phyloP scores from a whole-genome alignment of 2,329 filamentous ascomycete genomes.

The Neonectria coccinea region DNA sequence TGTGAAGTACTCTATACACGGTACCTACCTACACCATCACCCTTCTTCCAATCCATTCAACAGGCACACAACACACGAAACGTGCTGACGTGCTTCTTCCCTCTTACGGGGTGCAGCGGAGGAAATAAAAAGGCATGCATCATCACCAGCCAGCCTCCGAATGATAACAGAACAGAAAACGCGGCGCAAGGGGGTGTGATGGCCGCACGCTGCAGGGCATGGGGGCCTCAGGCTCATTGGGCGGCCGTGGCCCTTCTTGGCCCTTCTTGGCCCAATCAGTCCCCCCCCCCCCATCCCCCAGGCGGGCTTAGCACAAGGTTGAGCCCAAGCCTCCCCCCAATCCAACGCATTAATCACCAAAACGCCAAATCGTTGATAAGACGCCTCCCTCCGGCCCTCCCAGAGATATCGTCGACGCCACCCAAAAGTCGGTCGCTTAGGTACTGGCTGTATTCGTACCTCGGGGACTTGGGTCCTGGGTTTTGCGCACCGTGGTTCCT shows the following conservation, averaged over 20 bases:
- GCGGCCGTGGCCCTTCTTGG: not conserved
- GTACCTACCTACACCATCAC: not conserved
- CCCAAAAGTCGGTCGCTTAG: slow-evolving; percentile 3
- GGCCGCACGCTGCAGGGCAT: slow-evolving; percentile 2
- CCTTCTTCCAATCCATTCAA: not conserved
- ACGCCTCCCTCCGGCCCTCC: slow-evolving; percentile 22
- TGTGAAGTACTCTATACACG: not conserved
- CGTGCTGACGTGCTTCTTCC: not conserved
- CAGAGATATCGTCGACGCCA: slow-evolving; percentile 33
- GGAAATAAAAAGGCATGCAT: not conserved
- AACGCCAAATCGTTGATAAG: slow-evolving; percentile 43
- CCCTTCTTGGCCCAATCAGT: not conserved
- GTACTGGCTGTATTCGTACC: not conserved
- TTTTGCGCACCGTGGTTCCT: not conserved
- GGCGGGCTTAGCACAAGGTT: slow-evolving; percentile 1
- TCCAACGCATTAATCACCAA: slow-evolving; percentile 38
- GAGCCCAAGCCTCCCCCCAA: slow-evolving; percentile 5
- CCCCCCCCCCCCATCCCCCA: not conserved
- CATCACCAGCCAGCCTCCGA: not conserved
- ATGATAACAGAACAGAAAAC: not conserved
- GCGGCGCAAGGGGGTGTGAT: not conserved
- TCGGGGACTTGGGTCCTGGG: not conserved
- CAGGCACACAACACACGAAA: not conserved
- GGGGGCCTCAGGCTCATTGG: slow-evolving; percentile 1
- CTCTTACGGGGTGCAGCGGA: not conserved